Base-by-base conservation (phyloP, 495 filamentous ascomycete genomes). In the Penicillium simplicissimum region DNA sequence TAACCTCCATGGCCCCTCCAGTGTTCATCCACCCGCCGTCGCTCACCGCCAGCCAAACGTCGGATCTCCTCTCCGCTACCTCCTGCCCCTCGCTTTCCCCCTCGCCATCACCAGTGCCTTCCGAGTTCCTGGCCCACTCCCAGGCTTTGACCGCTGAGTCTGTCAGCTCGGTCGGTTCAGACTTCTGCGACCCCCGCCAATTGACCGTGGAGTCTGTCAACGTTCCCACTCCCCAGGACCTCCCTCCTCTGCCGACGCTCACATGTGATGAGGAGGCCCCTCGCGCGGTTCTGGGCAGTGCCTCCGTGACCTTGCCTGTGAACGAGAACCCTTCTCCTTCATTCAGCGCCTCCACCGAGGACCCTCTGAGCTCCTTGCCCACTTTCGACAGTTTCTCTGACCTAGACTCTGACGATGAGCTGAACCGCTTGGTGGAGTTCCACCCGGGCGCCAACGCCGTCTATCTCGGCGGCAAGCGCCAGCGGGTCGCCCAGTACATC, bases 131-230 rank as follows among this genome's bases (percentile, higher is more conserved):
- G 54, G 84, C 85, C 2, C 87, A 90, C 40, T 81, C 87, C 51
- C 90, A 92, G 68, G 74, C 58, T 64, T 62, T 79, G 55, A 65
- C 71, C 10, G 61, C 67, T 34, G 77, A 79, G 58, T 72, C 72
- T 51, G 54, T 65, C 4, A 66, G 67, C 48, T 70, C 74, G 9
- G 52, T 65, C 9, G 66, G 66, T 40, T 71, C 74, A 9, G 87
- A 92, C 75, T 97, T 96, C 68, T 98, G 95, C 76, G 92, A 98
- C 68, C 95, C 95, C 23, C 90, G 93, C 61, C 90, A 96, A 67
- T 81, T 98, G 51, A 95, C 90, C 5, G 93, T 97, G 45, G 86
- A 87, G 70, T 81, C 85, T 14, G 75, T 76, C 53, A 75, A 81
- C 65, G 75, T 80, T 34, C 58, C 75, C 9, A 62, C 85, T 59